These are phyloP conservation scores for Diddensiella santjacobensis DNA, from an alignment of 805 yeast genomes.

Conservation along the genomic window DNA sequence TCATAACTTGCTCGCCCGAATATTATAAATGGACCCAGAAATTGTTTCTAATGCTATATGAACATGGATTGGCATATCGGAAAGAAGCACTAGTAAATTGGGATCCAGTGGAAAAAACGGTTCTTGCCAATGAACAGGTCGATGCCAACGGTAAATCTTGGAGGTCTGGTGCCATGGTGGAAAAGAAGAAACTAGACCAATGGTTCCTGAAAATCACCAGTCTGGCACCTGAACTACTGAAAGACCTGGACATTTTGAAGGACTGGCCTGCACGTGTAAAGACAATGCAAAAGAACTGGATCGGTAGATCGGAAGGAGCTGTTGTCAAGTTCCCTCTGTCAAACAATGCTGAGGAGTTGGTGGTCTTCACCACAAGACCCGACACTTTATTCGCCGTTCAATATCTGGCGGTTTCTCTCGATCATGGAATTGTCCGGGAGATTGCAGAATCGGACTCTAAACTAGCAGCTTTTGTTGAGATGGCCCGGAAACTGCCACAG, in stretches of 20 bases:
- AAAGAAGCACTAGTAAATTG: constrained; percentile 88
- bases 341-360: constrained; percentile 33
- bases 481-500: constrained; percentile 24
- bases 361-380: constrained; percentile 81
- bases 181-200: constrained; percentile 73
- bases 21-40: constrained; percentile 93
- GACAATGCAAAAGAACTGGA: constrained; percentile 91
- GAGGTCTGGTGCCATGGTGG: constrained; percentile 96
- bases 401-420: constrained; percentile 70
- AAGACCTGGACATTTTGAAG: constrained; percentile 57
- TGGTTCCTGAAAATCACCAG: constrained; percentile 93
- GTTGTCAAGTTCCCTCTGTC: constrained; percentile 49
- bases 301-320: constrained; percentile 82
- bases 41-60: constrained; percentile 67
- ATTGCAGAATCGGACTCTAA: constrained; percentile 38
- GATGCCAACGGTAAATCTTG: constrained; percentile 88
- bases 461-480: constrained; percentile 46
- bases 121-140: constrained; percentile 94
- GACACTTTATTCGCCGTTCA: constrained; percentile 85
- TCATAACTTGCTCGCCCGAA: constrained; percentile 79
- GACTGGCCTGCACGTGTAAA: constrained; percentile 90
- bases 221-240: constrained; percentile 62
- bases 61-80: constrained; percentile 80
- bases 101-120: constrained; percentile 97
- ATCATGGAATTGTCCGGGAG: constrained; percentile 57